These are phyloP conservation scores for Fusarium brevicatenulatum DNA, from an alignment of 2,329 filamentous ascomycete genomes.

Conservation along the genomic window DNA sequence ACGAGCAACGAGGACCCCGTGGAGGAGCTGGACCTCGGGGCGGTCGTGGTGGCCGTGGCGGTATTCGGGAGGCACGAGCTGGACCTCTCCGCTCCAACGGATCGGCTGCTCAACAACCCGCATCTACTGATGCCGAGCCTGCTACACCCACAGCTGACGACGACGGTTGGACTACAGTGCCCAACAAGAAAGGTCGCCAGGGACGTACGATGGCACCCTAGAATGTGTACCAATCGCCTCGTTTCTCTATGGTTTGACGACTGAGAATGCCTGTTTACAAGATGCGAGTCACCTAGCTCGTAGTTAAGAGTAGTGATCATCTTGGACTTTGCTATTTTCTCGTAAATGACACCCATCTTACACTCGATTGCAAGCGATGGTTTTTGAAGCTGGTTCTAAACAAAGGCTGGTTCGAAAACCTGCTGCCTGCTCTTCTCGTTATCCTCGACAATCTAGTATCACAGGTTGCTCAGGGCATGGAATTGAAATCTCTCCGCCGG, in stretches of 20 bases:
- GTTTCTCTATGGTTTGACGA: slow-evolving; percentile 50
- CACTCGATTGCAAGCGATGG: slow-evolving; percentile 22
- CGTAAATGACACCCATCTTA: slow-evolving; percentile 37
- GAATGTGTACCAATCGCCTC: slow-evolving; percentile 50
- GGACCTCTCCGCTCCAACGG: slow-evolving; percentile 60
- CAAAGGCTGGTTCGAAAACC: not conserved
- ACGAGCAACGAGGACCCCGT: slow-evolving; percentile 59
- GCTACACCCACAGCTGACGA: slow-evolving; percentile 61
- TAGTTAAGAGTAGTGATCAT: slow-evolving; percentile 25
- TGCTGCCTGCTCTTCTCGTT: slow-evolving; percentile 21
- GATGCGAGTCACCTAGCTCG: slow-evolving; percentile 36
- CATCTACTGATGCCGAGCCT: slow-evolving; percentile 46
- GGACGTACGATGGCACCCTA: slow-evolving; percentile 47
- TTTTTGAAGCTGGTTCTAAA: not conserved
- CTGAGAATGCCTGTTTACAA: slow-evolving; percentile 49
- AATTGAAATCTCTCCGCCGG: slow-evolving; percentile 28
- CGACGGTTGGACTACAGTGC: slow-evolving; percentile 71
- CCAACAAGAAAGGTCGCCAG: slow-evolving; percentile 52
- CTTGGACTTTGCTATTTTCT: slow-evolving; percentile 32
- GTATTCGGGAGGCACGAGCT: slow-evolving; percentile 55
- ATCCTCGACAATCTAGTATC: slow-evolving; percentile 16
- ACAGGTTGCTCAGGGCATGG: slow-evolving; percentile 17
- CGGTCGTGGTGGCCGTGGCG: slow-evolving; percentile 53
- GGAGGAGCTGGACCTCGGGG: slow-evolving; percentile 59
- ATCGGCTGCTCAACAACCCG: slow-evolving; percentile 51